phyloP scores from a whole-genome alignment of 2,329 filamentous ascomycete species.

The Coniochaeta sp. region DNA sequence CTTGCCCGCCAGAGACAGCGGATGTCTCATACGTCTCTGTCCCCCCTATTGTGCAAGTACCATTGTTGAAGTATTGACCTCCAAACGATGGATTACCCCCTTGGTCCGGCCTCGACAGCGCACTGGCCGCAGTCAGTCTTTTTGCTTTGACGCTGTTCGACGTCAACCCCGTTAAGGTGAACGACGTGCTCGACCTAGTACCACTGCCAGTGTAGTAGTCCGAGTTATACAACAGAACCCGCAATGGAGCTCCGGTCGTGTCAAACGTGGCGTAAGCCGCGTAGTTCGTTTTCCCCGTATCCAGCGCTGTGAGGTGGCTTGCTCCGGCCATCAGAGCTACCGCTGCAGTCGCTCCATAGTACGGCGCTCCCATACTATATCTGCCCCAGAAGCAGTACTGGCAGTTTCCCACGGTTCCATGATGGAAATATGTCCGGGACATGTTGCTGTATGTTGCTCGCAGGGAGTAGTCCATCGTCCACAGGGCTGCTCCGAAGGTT shows the following conservation, averaged over 20 bases:
- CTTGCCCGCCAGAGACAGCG: conserved; percentile 25
- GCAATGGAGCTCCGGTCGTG: conserved; percentile 24
- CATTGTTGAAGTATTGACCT: conserved; percentile 37
- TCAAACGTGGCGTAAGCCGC: conserved; percentile 40
- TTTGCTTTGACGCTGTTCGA: conserved; percentile 28
- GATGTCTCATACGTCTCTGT: conserved; percentile 29
- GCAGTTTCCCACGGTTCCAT: conserved; percentile 45
- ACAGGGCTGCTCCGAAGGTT: conserved; percentile 41
- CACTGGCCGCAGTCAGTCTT: conserved; percentile 34
- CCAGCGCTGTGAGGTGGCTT: conserved; percentile 35
- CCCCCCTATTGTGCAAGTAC: conserved; percentile 34
- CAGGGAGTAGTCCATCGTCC: conserved; percentile 41
- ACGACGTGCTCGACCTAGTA: conserved; percentile 26
- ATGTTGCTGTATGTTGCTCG: conserved; percentile 27
- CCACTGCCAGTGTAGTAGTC: conserved; percentile 30
- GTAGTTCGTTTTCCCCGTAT: conserved; percentile 32
- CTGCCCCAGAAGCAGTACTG: conserved; percentile 33
- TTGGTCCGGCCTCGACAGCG: conserved; percentile 34
- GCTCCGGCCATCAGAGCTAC: conserved; percentile 36
- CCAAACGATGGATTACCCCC: conserved; percentile 35
- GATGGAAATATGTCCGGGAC: conserved; percentile 41
- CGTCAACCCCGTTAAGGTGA: conserved; percentile 33
- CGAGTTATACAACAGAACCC: conserved; percentile 37
- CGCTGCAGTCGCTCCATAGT: conserved; percentile 43
- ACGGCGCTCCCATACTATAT: conserved; percentile 42